A percentile compares a stretch with the other conserved stretches of the same genome.
phyloP scores from a whole-genome alignment of 176 grass and related monocot species.

The Tillandsia leiboldiana region DNA sequence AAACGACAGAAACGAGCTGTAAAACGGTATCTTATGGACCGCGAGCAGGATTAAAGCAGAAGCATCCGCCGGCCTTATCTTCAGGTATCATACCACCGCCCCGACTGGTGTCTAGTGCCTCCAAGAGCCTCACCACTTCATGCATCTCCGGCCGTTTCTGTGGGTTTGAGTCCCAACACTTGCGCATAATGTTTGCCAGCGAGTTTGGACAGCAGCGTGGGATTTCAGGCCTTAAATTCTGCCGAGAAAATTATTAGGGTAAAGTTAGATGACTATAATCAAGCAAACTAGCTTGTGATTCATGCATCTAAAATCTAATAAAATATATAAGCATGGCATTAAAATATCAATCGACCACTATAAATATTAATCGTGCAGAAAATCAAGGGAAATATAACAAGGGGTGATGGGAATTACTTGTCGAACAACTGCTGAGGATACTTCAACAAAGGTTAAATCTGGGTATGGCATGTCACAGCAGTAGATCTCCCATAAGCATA shows the following conservation, averaged over 20 bases:
- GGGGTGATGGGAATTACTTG: constrained; percentile 17
- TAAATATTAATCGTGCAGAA: no score
- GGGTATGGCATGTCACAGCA: constrained; percentile 83
- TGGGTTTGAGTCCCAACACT: constrained; percentile 69
- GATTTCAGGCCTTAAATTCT: constrained; percentile 76
- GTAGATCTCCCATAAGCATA: constrained; percentile 87
- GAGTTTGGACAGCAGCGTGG: constrained; percentile 56
- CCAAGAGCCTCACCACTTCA: constrained; percentile 67
- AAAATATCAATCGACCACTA: no score
- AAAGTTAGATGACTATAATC: background rate
- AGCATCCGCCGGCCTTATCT: constrained; percentile 24
- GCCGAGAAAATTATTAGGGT: background rate
- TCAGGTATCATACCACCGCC: constrained; percentile 51
- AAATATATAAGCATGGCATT: no score
- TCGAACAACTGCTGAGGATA: constrained; percentile 62
- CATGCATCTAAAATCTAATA: no score
- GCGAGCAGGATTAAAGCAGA: constrained; percentile 35
- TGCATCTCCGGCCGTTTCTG: constrained; percentile 68
- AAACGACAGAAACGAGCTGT: background rate
- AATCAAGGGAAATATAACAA: background rate
- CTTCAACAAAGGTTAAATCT: constrained; percentile 56
- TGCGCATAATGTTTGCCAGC: constrained; percentile 60
- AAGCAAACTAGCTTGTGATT: no score
- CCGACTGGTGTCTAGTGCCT: constrained; percentile 38
- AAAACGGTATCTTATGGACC: constrained; percentile 5